A percentile compares a stretch with the other conserved stretches of the same genome.
Conservation (phyloP, 2,329 filamentous ascomycete species). For the Fusarium duplospermum region DNA sequence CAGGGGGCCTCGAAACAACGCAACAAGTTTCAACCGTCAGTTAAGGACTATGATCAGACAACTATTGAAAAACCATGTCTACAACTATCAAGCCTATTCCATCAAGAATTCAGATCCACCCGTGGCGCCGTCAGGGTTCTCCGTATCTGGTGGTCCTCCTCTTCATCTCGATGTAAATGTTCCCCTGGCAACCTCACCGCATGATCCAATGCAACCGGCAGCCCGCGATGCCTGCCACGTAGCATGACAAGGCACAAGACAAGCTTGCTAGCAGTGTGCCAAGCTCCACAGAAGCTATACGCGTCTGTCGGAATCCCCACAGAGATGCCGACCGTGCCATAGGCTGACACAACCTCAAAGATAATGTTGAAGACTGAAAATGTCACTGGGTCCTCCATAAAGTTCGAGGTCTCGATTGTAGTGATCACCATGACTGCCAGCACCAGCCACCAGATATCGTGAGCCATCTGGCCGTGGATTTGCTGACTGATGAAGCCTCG, state of each 20-base stretch:
- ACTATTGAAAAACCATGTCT: neutral
- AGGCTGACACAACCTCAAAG: conserved; percentile 1
- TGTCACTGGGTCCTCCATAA: neutral
- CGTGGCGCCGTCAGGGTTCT: neutral
- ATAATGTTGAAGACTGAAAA: neutral
- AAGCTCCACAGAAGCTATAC: neutral
- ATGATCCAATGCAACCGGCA: neutral
- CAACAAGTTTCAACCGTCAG: too few species aligned
- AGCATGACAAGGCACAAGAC: neutral
- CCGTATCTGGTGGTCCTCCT: neutral
- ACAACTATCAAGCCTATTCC: neutral
- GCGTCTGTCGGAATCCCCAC: neutral
- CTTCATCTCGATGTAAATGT: neutral
- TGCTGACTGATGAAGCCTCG: neutral
- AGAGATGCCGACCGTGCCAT: neutral
- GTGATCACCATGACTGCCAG: neutral
- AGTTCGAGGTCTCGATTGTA: neutral
- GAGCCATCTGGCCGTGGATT: neutral
- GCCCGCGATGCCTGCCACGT: neutral
- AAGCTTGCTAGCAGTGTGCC: neutral
- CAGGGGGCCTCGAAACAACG: too few species aligned
- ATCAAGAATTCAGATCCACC: neutral
- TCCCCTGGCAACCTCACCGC: neutral
- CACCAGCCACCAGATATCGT: neutral
- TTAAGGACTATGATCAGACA: neutral